Conservation (phyloP, 208 protist species). For the Leishmania arabica region DNA sequence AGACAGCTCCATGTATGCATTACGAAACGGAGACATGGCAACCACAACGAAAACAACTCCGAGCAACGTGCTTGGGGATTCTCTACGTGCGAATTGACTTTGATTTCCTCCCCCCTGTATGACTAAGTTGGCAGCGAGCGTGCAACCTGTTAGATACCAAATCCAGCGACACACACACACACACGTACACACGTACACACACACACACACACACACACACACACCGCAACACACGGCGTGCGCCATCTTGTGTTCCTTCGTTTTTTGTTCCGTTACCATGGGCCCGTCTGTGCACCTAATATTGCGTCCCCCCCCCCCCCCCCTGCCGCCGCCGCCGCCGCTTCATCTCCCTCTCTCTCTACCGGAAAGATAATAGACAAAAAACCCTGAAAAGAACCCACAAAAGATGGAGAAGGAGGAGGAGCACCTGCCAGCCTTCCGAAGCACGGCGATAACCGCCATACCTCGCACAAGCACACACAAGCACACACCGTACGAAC, state of each 20-base stretch:
- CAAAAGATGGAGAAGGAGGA: background rate
- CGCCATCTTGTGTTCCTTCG: background rate
- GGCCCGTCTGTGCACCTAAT: background rate
- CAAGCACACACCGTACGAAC: background rate
- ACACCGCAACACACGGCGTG: background rate
- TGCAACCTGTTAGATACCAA: background rate
- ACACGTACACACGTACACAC: too few species aligned
- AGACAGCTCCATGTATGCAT: background rate
- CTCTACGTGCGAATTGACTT: background rate
- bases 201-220: background rate
- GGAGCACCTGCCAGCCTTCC: background rate
- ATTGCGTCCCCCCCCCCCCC: background rate
- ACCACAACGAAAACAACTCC: background rate
- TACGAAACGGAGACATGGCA: background rate
- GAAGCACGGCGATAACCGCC: background rate
- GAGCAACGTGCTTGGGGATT: background rate
- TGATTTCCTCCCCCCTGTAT: too few species aligned
- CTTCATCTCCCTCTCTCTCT: background rate
- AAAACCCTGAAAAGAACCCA: too few species aligned
- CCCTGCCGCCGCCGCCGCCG: too few species aligned
- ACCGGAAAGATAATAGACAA: background rate
- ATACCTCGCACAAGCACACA: background rate
- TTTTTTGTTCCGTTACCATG: background rate
- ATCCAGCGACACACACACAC: background rate
- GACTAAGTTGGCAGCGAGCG: background rate